Evolutionary conservation across 768 basidiomycete species (phyloP).

Genomic region (Cubamyces lactineus): DNA sequence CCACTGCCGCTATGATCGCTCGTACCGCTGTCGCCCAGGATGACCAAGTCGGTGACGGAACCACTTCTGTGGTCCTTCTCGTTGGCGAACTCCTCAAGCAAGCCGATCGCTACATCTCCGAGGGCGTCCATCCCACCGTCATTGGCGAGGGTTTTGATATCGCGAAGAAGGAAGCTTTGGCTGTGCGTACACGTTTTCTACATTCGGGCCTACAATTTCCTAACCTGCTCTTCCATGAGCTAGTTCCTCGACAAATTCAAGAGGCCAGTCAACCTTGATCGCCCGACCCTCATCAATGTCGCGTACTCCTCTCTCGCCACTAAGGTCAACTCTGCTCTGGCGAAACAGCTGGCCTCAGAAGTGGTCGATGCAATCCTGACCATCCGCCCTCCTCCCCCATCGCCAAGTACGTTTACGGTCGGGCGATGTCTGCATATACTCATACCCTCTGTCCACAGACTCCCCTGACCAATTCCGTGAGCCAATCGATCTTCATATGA

Average conservation of each 20-base stretch:
- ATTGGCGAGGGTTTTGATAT: slow-evolving; percentile 95
- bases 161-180: slow-evolving; percentile 93
- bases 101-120: slow-evolving; percentile 95
- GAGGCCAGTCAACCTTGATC: slow-evolving; percentile 75
- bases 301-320: slow-evolving; percentile 96
- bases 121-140: slow-evolving; percentile 97
- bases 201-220: no score
- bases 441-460: slow-evolving; percentile 42
- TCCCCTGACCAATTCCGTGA: slow-evolving; percentile 72
- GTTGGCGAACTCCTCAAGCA: slow-evolving; percentile 97
- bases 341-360: slow-evolving; percentile 86
- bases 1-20: slow-evolving; percentile 98
- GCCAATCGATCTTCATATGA: slow-evolving; percentile 98
- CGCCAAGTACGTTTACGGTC: slow-evolving; percentile 50
- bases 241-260: slow-evolving; percentile 95
- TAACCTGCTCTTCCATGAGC: slow-evolving; percentile 25
- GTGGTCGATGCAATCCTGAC: slow-evolving; percentile 95
- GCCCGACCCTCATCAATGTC: slow-evolving; percentile 89
- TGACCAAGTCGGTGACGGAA: slow-evolving; percentile 99
- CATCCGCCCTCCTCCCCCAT: slow-evolving; percentile 72
- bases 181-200: no score
- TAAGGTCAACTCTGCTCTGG: slow-evolving; percentile 81
- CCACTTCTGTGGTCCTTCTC: slow-evolving; percentile 93
- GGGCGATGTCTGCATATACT: slow-evolving; percentile 27
- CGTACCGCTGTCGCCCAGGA: slow-evolving; percentile 98